Evolutionary conservation across 371 early-diverging fungal genomes (phyloP).

Genomic region (Chytridium lagenaria): DNA sequence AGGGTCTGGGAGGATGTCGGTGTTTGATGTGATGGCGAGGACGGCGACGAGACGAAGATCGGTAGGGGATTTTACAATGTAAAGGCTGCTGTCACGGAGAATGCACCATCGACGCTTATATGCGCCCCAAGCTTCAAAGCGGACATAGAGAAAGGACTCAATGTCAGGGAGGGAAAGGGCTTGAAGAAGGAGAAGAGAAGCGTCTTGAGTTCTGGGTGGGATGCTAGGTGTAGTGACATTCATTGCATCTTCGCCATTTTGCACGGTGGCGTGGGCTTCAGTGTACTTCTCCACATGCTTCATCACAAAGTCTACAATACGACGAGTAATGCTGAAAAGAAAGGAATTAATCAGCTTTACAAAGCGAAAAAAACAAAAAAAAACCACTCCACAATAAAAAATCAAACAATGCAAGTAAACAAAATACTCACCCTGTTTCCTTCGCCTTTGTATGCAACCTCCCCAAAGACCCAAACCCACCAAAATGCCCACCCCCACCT

Average conservation of each 20-base stretch:
- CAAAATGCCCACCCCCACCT: background rate
- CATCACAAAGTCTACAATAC: slow-evolving; percentile 2
- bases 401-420: background rate
- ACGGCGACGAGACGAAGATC: slow-evolving; percentile 15
- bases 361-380: no score
- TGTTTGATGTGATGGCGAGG: background rate
- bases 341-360: no score
- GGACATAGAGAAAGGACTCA: slow-evolving; percentile 24
- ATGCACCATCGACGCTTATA: slow-evolving; percentile 24
- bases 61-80: slow-evolving; percentile 7
- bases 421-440: background rate
- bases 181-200: slow-evolving; percentile 4
- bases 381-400: no score
- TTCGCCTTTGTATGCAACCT: background rate
- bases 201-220: background rate
- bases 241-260: background rate
- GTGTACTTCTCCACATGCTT: background rate
- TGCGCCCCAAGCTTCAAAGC: background rate
- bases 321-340: slow-evolving; percentile 1
- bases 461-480: background rate
- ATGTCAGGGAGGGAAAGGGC: slow-evolving; percentile 20
- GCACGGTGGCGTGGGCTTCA: background rate
- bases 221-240: background rate
- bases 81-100: slow-evolving; percentile 19
- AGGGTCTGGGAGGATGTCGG: background rate